Percentiles rank a stretch among this genome's conserved stretches.
Evolutionary conservation across 768 basidiomycete genomes (phyloP).

Genomic region (Phaeolepiota aurea): DNA sequence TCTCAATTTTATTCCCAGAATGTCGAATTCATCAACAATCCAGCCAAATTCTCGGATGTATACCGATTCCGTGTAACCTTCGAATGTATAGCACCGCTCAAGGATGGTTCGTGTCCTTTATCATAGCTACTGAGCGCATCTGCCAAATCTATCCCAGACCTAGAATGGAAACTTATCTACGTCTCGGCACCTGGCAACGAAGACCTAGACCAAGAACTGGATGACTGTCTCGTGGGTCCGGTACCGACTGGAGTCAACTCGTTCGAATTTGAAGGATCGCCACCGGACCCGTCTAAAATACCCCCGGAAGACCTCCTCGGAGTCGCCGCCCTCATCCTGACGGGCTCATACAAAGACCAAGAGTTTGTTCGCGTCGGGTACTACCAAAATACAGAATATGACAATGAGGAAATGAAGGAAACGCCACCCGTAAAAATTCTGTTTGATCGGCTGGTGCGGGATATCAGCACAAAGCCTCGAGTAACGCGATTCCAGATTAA

Average conservation of each 20-base stretch:
- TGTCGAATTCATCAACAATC: slow-evolving; percentile 89
- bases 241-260: slow-evolving; percentile 96
- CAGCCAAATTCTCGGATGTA: slow-evolving; percentile 82
- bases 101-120: slow-evolving; percentile 55
- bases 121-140: not conserved
- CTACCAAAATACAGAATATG: slow-evolving; percentile 98
- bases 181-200: slow-evolving; percentile 91
- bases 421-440: slow-evolving; percentile 58
- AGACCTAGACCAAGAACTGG: slow-evolving; percentile 92
- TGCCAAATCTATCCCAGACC: slow-evolving; percentile 48
- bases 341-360: slow-evolving; percentile 92
- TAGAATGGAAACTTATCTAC: slow-evolving; percentile 97
- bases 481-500: slow-evolving; percentile 92
- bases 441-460: slow-evolving; percentile 76
- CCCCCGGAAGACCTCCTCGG: slow-evolving; percentile 89
- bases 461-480: slow-evolving; percentile 85
- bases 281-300: slow-evolving; percentile 80
- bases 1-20: slow-evolving; percentile 37
- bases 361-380: slow-evolving; percentile 99
- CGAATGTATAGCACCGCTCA: slow-evolving; percentile 87
- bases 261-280: slow-evolving; percentile 88
- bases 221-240: slow-evolving; percentile 95
- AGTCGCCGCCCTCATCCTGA: slow-evolving; percentile 94
- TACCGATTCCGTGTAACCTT: slow-evolving; percentile 96
- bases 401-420: slow-evolving; percentile 86